phyloP scores from a whole-genome alignment of 495 filamentous ascomycete genomes.

The Penicillium salamii region DNA sequence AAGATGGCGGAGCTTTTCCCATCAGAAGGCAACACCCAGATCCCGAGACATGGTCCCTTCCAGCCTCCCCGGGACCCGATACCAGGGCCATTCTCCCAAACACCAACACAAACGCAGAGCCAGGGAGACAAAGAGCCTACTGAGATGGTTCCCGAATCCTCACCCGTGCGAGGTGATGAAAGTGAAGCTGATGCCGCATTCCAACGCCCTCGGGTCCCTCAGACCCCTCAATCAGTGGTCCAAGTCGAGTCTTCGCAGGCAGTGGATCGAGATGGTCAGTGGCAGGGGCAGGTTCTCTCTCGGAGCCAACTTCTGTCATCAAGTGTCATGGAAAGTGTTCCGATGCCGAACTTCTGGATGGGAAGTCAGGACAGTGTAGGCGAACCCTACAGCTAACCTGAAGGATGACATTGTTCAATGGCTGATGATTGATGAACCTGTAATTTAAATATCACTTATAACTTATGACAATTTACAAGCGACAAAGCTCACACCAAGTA shows the following conservation, averaged over 20 bases:
- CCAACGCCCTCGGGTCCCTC: conserved; percentile 17
- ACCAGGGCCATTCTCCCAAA: conserved; percentile 19
- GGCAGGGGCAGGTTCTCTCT: conserved; percentile 24
- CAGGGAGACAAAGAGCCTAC: conserved; percentile 26
- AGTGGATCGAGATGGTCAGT: conserved; percentile 26
- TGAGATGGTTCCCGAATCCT: conserved; percentile 44
- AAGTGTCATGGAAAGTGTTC: conserved; percentile 48
- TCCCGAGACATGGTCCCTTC: neutral
- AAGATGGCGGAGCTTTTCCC: conserved; percentile 44
- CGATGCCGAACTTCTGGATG: conserved; percentile 39
- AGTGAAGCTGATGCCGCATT: conserved; percentile 12
- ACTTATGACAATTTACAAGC: too few species aligned
- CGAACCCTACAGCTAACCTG: conserved; percentile 37
- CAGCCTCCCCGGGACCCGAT: neutral
- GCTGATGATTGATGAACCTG: conserved; percentile 15
- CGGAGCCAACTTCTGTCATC: conserved; percentile 43
- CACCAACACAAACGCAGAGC: conserved; percentile 20
- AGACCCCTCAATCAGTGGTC: conserved; percentile 28
- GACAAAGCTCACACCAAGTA: neutral
- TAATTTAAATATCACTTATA: neutral
- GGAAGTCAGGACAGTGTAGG: conserved; percentile 45
- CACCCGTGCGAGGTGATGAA: conserved; percentile 25
- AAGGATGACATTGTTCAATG: conserved; percentile 13
- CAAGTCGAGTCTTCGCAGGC: conserved; percentile 48
- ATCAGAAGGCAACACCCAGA: conserved; percentile 24